Base-by-base conservation (phyloP, 306 rosid species). In the Trifolium fragiferum region DNA sequence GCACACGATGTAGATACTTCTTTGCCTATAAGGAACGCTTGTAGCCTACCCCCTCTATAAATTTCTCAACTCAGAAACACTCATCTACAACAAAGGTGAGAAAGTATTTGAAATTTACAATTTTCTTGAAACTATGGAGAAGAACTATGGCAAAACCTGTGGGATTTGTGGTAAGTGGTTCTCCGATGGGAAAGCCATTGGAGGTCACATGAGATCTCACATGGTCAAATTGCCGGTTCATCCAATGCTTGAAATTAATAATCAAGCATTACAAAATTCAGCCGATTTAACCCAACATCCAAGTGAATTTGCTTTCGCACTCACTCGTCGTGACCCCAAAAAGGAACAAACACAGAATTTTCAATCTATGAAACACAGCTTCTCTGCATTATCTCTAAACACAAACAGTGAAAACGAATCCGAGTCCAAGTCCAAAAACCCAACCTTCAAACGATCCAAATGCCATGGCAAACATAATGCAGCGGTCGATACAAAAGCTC, bases 131-230 rank as follows among this genome's bases (percentile, higher is more conserved):
- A 43, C 78, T 40, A 91, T 92, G 96, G 87, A 81, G 62, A 50
- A 16, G 10, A 79, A 64, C 3, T 51, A 71, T 6, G 41, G 32
- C 43, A 61, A 2, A 14, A 72, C 30, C 68, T 92, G 90, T 75
- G 70, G 71, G 80, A 84, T 92, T 78, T 88, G 96, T 43, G 57
- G 33, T 40, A 87, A 57, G 83, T 13, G 74, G 35, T 90, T 84
- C 72, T 13, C 86, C 10, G 83, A 43, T 35, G 92, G 89, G 46
- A 90, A 82, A 77, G 92, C 92, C 71, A 68, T 87, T 70, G 93
- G 97, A 4, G 93, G 97, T 6, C 97, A 92, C 83, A 85, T 90
- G 93, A 87, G 88, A 78, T 79, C 97, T 66, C 96, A 92, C 72
- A 61, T 84, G 1, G 82, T 66, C 61, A 89, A 57, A 51, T 77